Conservation (phyloP, 1,139 yeast genomes). For the Hansenula sp. region DNA sequence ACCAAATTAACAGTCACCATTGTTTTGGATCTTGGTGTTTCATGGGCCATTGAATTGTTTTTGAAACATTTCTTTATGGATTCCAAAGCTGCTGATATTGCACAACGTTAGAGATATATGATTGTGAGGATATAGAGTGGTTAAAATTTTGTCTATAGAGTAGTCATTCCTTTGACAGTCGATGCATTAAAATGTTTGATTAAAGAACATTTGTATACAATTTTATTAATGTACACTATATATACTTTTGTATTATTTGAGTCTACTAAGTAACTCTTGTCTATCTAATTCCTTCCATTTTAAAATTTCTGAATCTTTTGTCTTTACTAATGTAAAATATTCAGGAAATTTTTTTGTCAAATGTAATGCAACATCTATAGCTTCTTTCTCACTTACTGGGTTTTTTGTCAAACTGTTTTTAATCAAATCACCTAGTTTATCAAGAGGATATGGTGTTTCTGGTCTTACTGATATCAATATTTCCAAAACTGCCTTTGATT, state of each 20-base stretch:
- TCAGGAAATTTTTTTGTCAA: slow-evolving; percentile 16
- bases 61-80: slow-evolving; percentile 88
- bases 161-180: no score
- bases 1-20: slow-evolving; percentile 69
- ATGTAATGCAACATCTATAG: slow-evolving; percentile 22
- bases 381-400: slow-evolving; percentile 28
- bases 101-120: slow-evolving; percentile 33
- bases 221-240: not conserved
- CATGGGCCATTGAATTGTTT: slow-evolving; percentile 75
- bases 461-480: slow-evolving; percentile 25
- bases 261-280: slow-evolving; percentile 8
- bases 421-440: slow-evolving; percentile 24
- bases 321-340: slow-evolving; percentile 12
- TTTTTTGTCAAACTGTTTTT: slow-evolving; percentile 28
- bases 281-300: slow-evolving; percentile 20
- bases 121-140: not conserved
- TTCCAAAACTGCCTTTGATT: slow-evolving; percentile 32
- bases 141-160: no score
- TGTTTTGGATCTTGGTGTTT: slow-evolving; percentile 68
- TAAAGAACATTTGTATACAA: not conserved
- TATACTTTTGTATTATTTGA: not conserved
- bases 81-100: slow-evolving; percentile 89
- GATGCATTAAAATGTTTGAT: not conserved
- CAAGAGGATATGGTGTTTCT: slow-evolving; percentile 28
- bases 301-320: slow-evolving; percentile 11